Evolutionary conservation across 2,329 filamentous ascomycete genomes (phyloP).

Genomic region (Tolypocladium album): DNA sequence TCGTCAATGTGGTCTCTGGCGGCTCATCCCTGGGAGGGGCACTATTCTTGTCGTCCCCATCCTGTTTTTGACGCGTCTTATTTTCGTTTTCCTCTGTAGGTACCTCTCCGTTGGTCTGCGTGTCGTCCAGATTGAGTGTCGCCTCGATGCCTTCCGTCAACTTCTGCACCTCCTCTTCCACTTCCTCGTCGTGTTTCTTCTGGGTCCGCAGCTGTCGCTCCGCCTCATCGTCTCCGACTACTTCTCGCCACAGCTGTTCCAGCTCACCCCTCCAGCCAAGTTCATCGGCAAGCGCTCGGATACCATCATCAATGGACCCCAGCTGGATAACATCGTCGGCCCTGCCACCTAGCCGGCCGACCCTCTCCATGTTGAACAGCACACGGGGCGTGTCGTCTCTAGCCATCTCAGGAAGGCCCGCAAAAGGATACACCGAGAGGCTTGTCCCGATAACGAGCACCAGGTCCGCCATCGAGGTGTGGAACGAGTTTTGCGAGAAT

Average conservation of each 20-base stretch:
- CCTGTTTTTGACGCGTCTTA: neutral
- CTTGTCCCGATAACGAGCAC: slow-evolving; percentile 85
- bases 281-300: slow-evolving; percentile 65
- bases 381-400: slow-evolving; percentile 57
- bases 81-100: neutral
- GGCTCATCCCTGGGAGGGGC: neutral
- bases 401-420: slow-evolving; percentile 60
- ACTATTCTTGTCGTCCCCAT: neutral
- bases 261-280: slow-evolving; percentile 82
- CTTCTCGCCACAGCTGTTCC: slow-evolving; percentile 60
- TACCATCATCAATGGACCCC: slow-evolving; percentile 73
- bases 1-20: neutral
- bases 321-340: slow-evolving; percentile 77
- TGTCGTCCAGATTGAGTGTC: slow-evolving; percentile 18
- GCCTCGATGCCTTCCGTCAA: slow-evolving; percentile 24
- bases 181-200: slow-evolving; percentile 18
- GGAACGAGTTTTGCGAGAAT: slow-evolving; percentile 24
- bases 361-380: slow-evolving; percentile 77
- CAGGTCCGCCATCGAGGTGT: slow-evolving; percentile 58
- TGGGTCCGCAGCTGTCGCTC: slow-evolving; percentile 30
- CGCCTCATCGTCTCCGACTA: slow-evolving; percentile 52
- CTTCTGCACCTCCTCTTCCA: slow-evolving; percentile 33
- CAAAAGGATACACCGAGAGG: slow-evolving; percentile 80
- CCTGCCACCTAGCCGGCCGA: slow-evolving; percentile 66
- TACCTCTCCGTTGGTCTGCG: slow-evolving; percentile 1